Evolutionary conservation across 345 rosid genomes (phyloP), one percentile per base, ranked within the genome.

Genomic region (Raphanus raphanistrum): DNA sequence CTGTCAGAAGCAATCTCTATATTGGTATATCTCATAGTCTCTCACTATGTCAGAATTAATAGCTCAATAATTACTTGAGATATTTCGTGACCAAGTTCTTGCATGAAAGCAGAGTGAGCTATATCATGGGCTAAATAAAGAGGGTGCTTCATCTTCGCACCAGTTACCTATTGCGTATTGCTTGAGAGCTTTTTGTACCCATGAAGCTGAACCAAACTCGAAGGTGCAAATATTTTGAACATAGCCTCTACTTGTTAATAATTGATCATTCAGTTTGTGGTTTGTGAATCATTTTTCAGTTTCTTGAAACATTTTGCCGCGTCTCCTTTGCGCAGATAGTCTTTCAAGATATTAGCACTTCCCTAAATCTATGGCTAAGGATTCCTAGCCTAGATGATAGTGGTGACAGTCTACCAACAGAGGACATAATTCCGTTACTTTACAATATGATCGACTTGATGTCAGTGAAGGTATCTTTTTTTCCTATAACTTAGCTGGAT

Each of bases 151-250:
- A 65, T 74, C 45, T 41, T 76, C 63, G 68, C 85, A 85, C 82
- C 86, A 82, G 52, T 79, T 92, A 82, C 91, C 97, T 73, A 81
- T 85, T 71, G 90, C 92, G 38, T 82, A 90, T 82, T 84, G 88
- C 81, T 80, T 92, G 79, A 90, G 92, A 63, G 98, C 93, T 59
- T 82, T 94, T 4, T 86, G 92, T 71, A 77, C 68, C 65, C 88
- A 87, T 60, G 98, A 94, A 82, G 85, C 76, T 66, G 97, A 90
- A 62, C 93, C 98, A 65, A 84, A 79, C 75, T 92, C 98, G 41
- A 85, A 92, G 98, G 98, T 94, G 81, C 66, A 75, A 54, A 73
- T 83, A 76, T 31, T 33, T 81, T 66, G 61, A 80, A 71, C 77
- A 80, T 83, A 79, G 80, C 83, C 64, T 79, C 66, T 63, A 58